phyloP scores from a whole-genome alignment of 169 alveolate genomes.

The Ichthyophthirius multifiliis region DNA sequence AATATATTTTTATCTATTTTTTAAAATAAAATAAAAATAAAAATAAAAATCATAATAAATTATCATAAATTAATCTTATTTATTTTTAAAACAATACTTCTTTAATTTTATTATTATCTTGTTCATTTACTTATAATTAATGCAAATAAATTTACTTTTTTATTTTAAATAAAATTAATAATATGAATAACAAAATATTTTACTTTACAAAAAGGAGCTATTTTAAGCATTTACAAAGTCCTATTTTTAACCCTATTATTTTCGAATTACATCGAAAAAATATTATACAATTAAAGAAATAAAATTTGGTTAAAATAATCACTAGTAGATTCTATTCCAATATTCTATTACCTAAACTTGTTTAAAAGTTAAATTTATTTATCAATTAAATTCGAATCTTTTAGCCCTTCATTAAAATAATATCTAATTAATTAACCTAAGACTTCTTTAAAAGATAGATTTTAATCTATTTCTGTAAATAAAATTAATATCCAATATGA shows the following conservation, averaged over 20 bases:
- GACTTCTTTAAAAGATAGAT: background rate
- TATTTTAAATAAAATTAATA: background rate
- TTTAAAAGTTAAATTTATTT: background rate
- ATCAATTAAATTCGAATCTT: background rate
- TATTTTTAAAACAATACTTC: background rate
- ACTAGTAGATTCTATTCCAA: background rate
- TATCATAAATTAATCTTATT: background rate
- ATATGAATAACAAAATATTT: background rate
- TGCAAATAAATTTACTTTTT: background rate
- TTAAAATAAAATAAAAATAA: too few relatives aligned
- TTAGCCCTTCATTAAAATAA: background rate
- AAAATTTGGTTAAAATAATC: background rate
- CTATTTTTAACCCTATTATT: background rate
- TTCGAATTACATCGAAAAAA: background rate
- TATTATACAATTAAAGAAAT: background rate
- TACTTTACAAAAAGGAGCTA: background rate
- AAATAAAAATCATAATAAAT: too few relatives aligned
- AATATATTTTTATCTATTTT: too few relatives aligned
- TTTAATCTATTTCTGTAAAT: background rate
- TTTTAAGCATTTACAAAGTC: background rate
- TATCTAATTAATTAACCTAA: background rate
- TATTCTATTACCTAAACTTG: background rate
- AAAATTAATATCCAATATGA: background rate
- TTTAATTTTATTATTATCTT: background rate
- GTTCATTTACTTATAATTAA: background rate